A percentile compares a stretch with the other conserved stretches of the same genome.
Evolutionary conservation across 169 alveolate species (phyloP).

Genomic region (Theileria orientalis): DNA sequence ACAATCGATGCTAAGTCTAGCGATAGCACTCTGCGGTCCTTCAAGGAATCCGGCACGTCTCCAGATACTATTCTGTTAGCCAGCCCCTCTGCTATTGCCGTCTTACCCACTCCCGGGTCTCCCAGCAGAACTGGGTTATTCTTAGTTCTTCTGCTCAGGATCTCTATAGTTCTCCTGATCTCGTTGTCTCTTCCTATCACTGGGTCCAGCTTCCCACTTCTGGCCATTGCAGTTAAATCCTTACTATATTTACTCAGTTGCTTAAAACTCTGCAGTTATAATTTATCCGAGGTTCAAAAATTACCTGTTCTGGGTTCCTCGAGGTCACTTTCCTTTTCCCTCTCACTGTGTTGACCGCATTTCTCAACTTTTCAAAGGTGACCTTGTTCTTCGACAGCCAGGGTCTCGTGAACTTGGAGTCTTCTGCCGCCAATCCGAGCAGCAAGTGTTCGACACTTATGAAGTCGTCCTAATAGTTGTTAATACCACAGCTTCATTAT

Average conservation of each 20-base stretch:
- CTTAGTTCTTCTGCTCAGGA: slow-evolving; percentile 82
- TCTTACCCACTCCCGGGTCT: slow-evolving; percentile 89
- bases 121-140: slow-evolving; percentile 85
- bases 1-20: slow-evolving; percentile 80
- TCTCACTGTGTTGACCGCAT: slow-evolving; percentile 79
- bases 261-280: slow-evolving; percentile 53
- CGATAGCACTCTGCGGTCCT: slow-evolving; percentile 77
- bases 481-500: too few species aligned
- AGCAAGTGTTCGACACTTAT: slow-evolving; percentile 80
- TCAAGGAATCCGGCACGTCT: slow-evolving; percentile 85
- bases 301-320: slow-evolving; percentile 80
- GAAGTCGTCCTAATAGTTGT: slow-evolving; percentile 71
- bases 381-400: slow-evolving; percentile 74
- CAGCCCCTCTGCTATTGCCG: slow-evolving; percentile 88
- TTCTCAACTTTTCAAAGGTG: slow-evolving; percentile 77
- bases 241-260: slow-evolving; percentile 77
- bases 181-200: slow-evolving; percentile 87
- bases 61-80: slow-evolving; percentile 86
- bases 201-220: slow-evolving; percentile 85
- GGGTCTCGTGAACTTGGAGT: slow-evolving; percentile 82
- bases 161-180: slow-evolving; percentile 82
- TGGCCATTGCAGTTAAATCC: slow-evolving; percentile 83
- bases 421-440: slow-evolving; percentile 81
- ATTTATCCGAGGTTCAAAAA: not conserved
- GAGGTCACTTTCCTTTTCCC: slow-evolving; percentile 83